Evolutionary conservation across 345 rosid species (phyloP).

Genomic region (Lepidium aucheri): DNA sequence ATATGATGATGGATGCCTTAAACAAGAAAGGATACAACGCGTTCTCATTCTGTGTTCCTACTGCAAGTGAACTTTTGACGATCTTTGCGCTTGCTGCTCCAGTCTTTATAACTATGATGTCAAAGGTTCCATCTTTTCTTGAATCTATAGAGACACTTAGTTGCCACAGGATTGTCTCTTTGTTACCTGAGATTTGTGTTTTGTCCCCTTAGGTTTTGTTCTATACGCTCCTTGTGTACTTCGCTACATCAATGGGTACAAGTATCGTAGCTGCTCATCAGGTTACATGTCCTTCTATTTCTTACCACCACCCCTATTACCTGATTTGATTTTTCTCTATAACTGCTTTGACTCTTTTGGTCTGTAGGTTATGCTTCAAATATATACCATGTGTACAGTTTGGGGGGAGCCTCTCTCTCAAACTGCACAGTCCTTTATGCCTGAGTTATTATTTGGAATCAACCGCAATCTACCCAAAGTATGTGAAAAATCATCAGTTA

Average conservation of each 20-base stretch:
- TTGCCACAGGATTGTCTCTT: background rate
- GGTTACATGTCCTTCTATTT: slow-evolving; percentile 34
- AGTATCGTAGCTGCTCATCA: slow-evolving; percentile 79
- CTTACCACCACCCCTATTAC: background rate
- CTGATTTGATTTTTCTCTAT: background rate
- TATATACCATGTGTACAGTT: slow-evolving; percentile 49
- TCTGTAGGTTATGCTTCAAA: slow-evolving; percentile 71
- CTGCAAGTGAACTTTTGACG: slow-evolving; percentile 41
- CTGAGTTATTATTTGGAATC: slow-evolving; percentile 67
- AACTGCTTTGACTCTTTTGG: background rate
- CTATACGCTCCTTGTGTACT: slow-evolving; percentile 69
- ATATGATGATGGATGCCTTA: slow-evolving; percentile 70
- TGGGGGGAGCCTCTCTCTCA: slow-evolving; percentile 93
- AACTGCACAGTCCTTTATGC: slow-evolving; percentile 94
- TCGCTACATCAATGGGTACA: slow-evolving; percentile 88
- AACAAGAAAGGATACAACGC: slow-evolving; percentile 71
- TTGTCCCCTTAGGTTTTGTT: slow-evolving; percentile 50
- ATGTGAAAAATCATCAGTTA: background rate
- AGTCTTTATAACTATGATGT: slow-evolving; percentile 61
- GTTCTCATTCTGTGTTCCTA: slow-evolving; percentile 50
- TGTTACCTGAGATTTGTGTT: slow-evolving; percentile 16
- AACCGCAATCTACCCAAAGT: slow-evolving; percentile 60
- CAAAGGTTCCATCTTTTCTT: slow-evolving; percentile 46
- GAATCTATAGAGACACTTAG: background rate
- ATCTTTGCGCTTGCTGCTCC: slow-evolving; percentile 74